These are phyloP conservation scores for Colletotrichum cuscutae DNA, from an alignment of 2,329 filamentous ascomycete genomes.

Conservation along the genomic window DNA sequence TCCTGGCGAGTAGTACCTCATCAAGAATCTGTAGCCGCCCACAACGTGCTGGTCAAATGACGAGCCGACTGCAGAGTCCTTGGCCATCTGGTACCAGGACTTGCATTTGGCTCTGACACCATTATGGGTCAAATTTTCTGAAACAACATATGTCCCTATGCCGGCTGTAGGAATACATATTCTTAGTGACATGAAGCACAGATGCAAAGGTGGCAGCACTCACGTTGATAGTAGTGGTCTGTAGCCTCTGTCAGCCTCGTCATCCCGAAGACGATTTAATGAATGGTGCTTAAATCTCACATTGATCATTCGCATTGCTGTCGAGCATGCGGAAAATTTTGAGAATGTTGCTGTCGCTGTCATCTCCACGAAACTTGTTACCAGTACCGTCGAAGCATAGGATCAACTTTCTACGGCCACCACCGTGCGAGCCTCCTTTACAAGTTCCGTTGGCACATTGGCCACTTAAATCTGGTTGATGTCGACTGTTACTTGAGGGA, in stretches of 20 bases:
- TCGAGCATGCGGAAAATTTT: conserved; percentile 79
- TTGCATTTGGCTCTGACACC: conserved; percentile 65
- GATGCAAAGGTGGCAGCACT: conserved; percentile 37
- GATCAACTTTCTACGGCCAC: conserved; percentile 57
- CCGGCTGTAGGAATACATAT: conserved; percentile 56
- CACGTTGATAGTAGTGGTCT: conserved; percentile 72
- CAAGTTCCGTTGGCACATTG: background rate
- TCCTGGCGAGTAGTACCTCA: conserved; percentile 75
- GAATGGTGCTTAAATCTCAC: conserved; percentile 42
- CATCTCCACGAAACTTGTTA: conserved; percentile 72
- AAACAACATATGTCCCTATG: conserved; percentile 78
- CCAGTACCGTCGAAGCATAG: conserved; percentile 73
- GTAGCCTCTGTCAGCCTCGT: background rate
- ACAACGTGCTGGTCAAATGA: conserved; percentile 87
- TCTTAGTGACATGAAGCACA: background rate
- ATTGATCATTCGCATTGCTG: conserved; percentile 69
- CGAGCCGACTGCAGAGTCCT: conserved; percentile 82
- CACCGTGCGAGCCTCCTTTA: background rate
- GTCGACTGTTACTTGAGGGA: background rate
- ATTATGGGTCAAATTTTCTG: conserved; percentile 67
- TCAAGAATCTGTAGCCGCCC: conserved; percentile 82
- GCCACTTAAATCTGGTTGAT: background rate
- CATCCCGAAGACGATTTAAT: background rate
- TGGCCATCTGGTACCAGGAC: conserved; percentile 77
- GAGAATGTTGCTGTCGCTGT: conserved; percentile 73